phyloP scores from a whole-genome alignment of 345 rosid species.

The Hibiscus tridactylites region DNA sequence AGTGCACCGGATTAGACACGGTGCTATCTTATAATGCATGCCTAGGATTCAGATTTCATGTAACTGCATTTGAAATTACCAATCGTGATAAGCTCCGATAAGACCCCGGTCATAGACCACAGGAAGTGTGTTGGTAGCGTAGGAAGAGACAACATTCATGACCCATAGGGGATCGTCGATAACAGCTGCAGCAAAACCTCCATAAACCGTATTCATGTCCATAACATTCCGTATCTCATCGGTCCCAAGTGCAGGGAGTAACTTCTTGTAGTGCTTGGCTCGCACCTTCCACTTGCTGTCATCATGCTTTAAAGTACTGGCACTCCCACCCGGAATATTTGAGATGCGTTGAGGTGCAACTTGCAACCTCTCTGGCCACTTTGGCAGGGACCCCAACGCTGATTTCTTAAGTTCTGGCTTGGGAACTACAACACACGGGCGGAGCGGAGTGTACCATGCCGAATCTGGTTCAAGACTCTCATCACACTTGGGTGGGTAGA shows the following conservation, averaged over 20 bases:
- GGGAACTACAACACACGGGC: conserved; percentile 83
- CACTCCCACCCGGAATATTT: conserved; percentile 61
- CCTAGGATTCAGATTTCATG: neutral
- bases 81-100: conserved; percentile 87
- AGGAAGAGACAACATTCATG: conserved; percentile 89
- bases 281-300: conserved; percentile 79
- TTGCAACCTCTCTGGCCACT: conserved; percentile 78
- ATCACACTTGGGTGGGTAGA: conserved; percentile 86
- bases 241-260: conserved; percentile 77
- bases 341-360: conserved; percentile 66
- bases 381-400: conserved; percentile 51
- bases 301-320: conserved; percentile 59
- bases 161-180: conserved; percentile 87
- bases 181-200: conserved; percentile 80
- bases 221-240: conserved; percentile 81
- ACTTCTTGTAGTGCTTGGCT: conserved; percentile 77
- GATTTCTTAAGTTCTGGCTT: conserved; percentile 51
- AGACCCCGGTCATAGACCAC: conserved; percentile 89
- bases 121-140: conserved; percentile 68
- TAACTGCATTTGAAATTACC: conserved; percentile 36
- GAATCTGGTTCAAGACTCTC: conserved; percentile 92
- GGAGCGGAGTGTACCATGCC: conserved; percentile 97
- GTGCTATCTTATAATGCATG: neutral
- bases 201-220: conserved; percentile 96
- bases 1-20: conserved; percentile 5